These are phyloP conservation scores for Parmelia sp. DNA, from an alignment of 495 filamentous ascomycete species.

Conservation along the genomic window DNA sequence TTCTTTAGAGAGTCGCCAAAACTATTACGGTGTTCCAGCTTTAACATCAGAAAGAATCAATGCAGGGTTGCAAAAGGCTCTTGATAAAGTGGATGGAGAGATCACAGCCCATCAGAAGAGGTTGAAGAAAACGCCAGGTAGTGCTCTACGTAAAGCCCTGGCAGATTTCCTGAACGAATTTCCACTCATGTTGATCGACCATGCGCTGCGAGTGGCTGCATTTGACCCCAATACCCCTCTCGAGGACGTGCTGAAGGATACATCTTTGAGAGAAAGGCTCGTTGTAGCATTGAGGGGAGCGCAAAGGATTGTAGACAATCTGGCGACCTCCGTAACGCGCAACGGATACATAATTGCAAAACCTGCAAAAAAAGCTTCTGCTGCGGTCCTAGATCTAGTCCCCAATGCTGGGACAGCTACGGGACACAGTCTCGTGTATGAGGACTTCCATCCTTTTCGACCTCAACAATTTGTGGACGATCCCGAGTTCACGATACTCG, in stretches of 20 bases:
- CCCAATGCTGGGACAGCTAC: slow-evolving; percentile 32
- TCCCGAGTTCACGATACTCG: slow-evolving; percentile 55
- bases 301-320: slow-evolving; percentile 51
- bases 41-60: slow-evolving; percentile 66
- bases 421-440: slow-evolving; percentile 59
- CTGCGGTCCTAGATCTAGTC: slow-evolving; percentile 24
- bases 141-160: slow-evolving; percentile 69
- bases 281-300: slow-evolving; percentile 62
- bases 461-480: slow-evolving; percentile 75
- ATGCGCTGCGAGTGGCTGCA: slow-evolving; percentile 61
- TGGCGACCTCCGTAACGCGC: slow-evolving; percentile 47
- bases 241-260: slow-evolving; percentile 60
- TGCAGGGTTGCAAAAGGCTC: slow-evolving; percentile 60
- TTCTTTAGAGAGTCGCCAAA: slow-evolving; percentile 73
- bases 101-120: slow-evolving; percentile 54
- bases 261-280: slow-evolving; percentile 56
- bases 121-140: slow-evolving; percentile 71
- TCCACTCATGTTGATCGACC: slow-evolving; percentile 79
- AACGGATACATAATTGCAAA: slow-evolving; percentile 90
- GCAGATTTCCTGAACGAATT: slow-evolving; percentile 78
- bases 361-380: slow-evolving; percentile 24
- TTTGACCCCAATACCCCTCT: slow-evolving; percentile 62
- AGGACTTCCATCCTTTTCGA: slow-evolving; percentile 92
- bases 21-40: slow-evolving; percentile 64
- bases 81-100: slow-evolving; percentile 48